phyloP scores from a whole-genome alignment of 2,329 filamentous ascomycete species.

The Beauveria sp. region DNA sequence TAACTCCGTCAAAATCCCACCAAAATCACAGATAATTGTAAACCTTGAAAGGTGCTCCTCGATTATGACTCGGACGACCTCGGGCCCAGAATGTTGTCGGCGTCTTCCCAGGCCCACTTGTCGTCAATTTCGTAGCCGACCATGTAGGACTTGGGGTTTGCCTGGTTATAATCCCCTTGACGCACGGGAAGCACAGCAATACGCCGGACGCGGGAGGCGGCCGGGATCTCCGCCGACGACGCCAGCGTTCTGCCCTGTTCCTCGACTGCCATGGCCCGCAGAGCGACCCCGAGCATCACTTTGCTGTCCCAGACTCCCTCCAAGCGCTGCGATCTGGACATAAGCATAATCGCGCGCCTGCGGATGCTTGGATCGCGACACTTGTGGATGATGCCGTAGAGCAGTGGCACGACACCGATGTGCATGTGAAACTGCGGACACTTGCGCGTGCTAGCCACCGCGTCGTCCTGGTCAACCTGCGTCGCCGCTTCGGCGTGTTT shows the following conservation, averaged over 20 bases:
- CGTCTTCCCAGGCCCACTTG: slow-evolving; percentile 6
- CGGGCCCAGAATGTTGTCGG: neutral
- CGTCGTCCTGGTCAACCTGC: neutral
- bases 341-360: neutral
- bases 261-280: neutral
- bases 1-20: no score
- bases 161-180: neutral
- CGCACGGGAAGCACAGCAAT: neutral
- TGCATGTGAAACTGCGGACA: slow-evolving; percentile 10
- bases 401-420: slow-evolving; percentile 3
- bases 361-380: slow-evolving; percentile 11
- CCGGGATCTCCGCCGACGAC: slow-evolving; percentile 5
- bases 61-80: neutral
- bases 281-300: neutral
- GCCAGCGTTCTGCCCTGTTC: neutral
- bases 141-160: neutral
- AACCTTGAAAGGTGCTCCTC: neutral
- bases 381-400: slow-evolving; percentile 4
- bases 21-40: no score
- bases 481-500: neutral
- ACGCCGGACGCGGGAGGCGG: neutral
- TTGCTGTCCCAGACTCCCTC: slow-evolving; percentile 9
- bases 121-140: slow-evolving; percentile 4
- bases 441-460: neutral
- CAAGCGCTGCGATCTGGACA: neutral